Evolutionary conservation across 2,329 filamentous ascomycete genomes (phyloP).

Genomic region (Xylaria sp.): DNA sequence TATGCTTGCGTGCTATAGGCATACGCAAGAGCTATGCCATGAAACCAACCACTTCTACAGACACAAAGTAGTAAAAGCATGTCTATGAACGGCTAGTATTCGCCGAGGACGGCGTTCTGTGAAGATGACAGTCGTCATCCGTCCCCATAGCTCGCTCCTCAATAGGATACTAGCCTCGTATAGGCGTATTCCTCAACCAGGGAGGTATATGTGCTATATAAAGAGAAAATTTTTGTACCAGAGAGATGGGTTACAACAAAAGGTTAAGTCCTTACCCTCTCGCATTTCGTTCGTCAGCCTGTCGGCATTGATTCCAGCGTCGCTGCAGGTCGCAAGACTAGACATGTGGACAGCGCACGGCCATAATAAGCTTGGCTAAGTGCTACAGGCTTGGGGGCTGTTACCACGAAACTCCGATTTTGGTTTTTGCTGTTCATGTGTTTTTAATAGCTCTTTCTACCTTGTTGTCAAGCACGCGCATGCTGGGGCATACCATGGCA

Average conservation of each 20-base stretch:
- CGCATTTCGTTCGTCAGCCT: background rate
- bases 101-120: no score
- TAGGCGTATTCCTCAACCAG: background rate
- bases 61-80: no score
- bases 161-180: no score
- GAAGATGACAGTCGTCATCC: no score
- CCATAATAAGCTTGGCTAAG: conserved; percentile 24
- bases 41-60: no score
- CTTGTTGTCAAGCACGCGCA: no score
- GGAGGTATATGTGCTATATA: conserved; percentile 2
- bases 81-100: no score
- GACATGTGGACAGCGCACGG: conserved; percentile 22
- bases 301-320: background rate
- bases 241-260: background rate
- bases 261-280: background rate
- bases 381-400: conserved; percentile 4
- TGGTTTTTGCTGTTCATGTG: background rate
- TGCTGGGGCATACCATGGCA: background rate
- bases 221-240: background rate
- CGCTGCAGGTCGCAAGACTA: background rate
- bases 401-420: background rate
- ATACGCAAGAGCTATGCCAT: no score
- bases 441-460: no score
- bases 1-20: no score
- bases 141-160: no score